phyloP scores from a whole-genome alignment of 345 rosid genomes.

The Camelina laxa region DNA sequence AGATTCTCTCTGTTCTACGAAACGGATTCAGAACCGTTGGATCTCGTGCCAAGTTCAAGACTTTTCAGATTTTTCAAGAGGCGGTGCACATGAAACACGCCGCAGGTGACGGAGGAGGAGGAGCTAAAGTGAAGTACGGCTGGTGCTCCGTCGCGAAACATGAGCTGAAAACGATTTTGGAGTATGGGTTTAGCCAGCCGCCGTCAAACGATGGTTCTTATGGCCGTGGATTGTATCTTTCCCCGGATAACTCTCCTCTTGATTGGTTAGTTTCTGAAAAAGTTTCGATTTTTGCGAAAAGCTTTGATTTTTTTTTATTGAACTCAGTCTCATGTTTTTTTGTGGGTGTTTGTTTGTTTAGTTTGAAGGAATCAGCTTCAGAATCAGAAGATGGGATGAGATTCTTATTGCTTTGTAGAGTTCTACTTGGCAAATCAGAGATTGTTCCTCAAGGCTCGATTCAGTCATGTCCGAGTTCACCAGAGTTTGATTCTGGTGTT shows the following conservation, averaged over 20 bases:
- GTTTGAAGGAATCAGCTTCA: slow-evolving; percentile 50
- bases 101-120: slow-evolving; percentile 21
- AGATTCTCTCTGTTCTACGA: slow-evolving; percentile 54
- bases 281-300: background rate
- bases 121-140: slow-evolving; percentile 59
- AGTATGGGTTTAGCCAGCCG: slow-evolving; percentile 67
- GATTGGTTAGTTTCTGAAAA: slow-evolving; percentile 53
- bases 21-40: slow-evolving; percentile 43
- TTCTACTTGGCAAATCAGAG: slow-evolving; percentile 74
- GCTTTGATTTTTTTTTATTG: background rate
- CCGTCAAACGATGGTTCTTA: slow-evolving; percentile 48
- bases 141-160: slow-evolving; percentile 64
- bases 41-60: slow-evolving; percentile 60
- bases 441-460: slow-evolving; percentile 57
- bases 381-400: slow-evolving; percentile 68
- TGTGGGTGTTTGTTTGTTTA: slow-evolving; percentile 24
- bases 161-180: slow-evolving; percentile 53
- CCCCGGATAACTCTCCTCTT: slow-evolving; percentile 61
- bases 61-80: slow-evolving; percentile 57
- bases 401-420: slow-evolving; percentile 73
- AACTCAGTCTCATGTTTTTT: background rate
- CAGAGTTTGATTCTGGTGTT: slow-evolving; percentile 72
- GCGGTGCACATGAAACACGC: slow-evolving; percentile 58
- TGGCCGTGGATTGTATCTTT: slow-evolving; percentile 68
- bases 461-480: slow-evolving; percentile 62